phyloP scores from a whole-genome alignment of 352 stramenopile species.

The Phytopythium aichiense region DNA sequence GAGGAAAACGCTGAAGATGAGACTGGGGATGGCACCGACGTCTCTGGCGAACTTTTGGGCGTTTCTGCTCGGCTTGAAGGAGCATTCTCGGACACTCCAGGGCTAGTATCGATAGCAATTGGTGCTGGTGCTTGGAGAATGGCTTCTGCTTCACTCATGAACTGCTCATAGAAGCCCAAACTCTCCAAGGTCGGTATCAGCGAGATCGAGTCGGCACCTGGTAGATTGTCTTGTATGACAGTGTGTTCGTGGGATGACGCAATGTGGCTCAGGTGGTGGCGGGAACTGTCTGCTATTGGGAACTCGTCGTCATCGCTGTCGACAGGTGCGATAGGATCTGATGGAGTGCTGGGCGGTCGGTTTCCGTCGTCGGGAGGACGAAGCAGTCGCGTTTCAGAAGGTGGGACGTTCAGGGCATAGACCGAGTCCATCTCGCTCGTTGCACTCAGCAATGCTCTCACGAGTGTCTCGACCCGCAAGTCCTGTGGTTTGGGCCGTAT shows the following conservation, averaged over 20 bases:
- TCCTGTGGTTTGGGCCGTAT: neutral
- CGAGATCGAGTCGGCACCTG: neutral
- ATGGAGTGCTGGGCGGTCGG: neutral
- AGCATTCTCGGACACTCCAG: neutral
- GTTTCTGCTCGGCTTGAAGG: neutral
- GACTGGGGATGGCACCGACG: neutral
- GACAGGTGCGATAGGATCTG: too few relatives aligned
- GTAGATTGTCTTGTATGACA: neutral
- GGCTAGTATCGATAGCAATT: neutral
- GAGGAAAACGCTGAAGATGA: neutral
- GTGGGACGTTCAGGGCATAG: too few relatives aligned
- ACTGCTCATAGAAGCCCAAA: neutral
- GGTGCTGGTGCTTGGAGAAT: neutral
- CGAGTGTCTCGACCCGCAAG: neutral
- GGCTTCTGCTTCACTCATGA: constrained; percentile 1
- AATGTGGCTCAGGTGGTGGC: neutral
- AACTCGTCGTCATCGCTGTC: neutral
- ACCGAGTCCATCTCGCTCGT: neutral
- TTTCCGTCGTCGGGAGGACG: constrained; percentile 1
- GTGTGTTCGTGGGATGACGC: neutral
- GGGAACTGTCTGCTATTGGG: neutral
- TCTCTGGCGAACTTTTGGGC: neutral
- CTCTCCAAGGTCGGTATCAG: neutral
- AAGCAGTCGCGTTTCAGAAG: neutral
- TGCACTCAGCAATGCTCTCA: neutral